Evolutionary conservation across 108 stramenopile species (phyloP).

Genomic region (Cylindrotheca closterium): DNA sequence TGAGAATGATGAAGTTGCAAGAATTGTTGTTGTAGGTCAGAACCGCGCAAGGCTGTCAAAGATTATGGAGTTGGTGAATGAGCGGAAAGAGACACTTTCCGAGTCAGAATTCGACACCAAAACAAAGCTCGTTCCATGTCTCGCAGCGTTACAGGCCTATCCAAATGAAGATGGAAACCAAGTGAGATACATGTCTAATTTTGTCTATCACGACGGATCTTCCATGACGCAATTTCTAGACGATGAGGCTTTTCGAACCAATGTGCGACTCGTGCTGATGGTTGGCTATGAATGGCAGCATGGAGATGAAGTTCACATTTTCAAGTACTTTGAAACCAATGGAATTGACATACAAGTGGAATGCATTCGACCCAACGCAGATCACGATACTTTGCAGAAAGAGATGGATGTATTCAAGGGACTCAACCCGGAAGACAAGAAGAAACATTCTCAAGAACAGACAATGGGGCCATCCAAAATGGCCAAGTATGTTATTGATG

Average conservation of each 20-base stretch:
- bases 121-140: slow-evolving; percentile 64
- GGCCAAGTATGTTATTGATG: slow-evolving; percentile 52
- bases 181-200: slow-evolving; percentile 58
- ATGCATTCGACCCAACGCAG: slow-evolving; percentile 52
- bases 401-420: slow-evolving; percentile 68
- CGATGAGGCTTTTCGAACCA: slow-evolving; percentile 19
- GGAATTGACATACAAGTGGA: slow-evolving; percentile 19
- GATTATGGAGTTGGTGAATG: slow-evolving; percentile 25
- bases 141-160: slow-evolving; percentile 72
- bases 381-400: slow-evolving; percentile 55
- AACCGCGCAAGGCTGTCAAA: slow-evolving; percentile 35
- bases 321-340: slow-evolving; percentile 42
- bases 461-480: slow-evolving; percentile 80
- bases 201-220: slow-evolving; percentile 64
- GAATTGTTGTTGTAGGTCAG: slow-evolving; percentile 26
- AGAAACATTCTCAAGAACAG: slow-evolving; percentile 26
- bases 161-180: slow-evolving; percentile 39
- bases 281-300: slow-evolving; percentile 49
- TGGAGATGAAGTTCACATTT: slow-evolving; percentile 52
- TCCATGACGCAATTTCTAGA: slow-evolving; percentile 39
- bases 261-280: slow-evolving; percentile 25
- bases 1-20: neutral
- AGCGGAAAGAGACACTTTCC: neutral
- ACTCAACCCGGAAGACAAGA: slow-evolving; percentile 44
- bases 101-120: slow-evolving; percentile 2